Base-by-base conservation (phyloP, 495 filamentous ascomycete genomes). In the Pseudomonodictys pantanalensis region DNA sequence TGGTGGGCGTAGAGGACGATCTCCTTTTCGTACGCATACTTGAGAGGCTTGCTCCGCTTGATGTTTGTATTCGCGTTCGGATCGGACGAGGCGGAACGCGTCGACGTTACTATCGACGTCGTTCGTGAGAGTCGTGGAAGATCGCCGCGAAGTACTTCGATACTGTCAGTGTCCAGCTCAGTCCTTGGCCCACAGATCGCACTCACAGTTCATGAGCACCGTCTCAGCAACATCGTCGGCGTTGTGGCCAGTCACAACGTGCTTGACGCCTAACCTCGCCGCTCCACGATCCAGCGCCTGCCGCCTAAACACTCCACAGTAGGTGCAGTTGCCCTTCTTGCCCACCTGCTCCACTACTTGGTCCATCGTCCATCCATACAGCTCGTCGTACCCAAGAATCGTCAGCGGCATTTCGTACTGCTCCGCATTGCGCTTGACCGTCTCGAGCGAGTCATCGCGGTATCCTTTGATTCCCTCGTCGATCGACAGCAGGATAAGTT, bases 351-450 rank as follows among this genome's bases (percentile, higher is more conserved):
- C 85, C 2, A 98, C 93, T 11, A 98, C 93, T 65, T 97, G 88
- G 72, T 98, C 93, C 93, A 98, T 98, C 9, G 92, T 97, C 93
- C 93, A 98, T 2, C 95, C 93, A 71, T 97, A 98, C 3, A 98
- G 78, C 71, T 97, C 92, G 33, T 83, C 86, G 71, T 98, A 98
- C 41, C 92, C 89, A 24, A 98, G 83, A 44, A 98, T 93, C 65
- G 86, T 86, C 29, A 98, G 77, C 1, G 88, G 83, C 88, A 98
- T 92, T 11, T 85, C 81, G 70, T 96, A 96, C 70, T 97, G 92
- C 11, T 79, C 68, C 1, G 92, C 87, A 68, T 98, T 97, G 62
- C 92, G 77, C 80, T 96, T 96, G 49, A 98, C 93, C 0, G 93
- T 96, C 72, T 97, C 91, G 0, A 98, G 79, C 7, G 87, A 91